phyloP scores from a whole-genome alignment of 306 rosid species.

The Datisca glomerata region DNA sequence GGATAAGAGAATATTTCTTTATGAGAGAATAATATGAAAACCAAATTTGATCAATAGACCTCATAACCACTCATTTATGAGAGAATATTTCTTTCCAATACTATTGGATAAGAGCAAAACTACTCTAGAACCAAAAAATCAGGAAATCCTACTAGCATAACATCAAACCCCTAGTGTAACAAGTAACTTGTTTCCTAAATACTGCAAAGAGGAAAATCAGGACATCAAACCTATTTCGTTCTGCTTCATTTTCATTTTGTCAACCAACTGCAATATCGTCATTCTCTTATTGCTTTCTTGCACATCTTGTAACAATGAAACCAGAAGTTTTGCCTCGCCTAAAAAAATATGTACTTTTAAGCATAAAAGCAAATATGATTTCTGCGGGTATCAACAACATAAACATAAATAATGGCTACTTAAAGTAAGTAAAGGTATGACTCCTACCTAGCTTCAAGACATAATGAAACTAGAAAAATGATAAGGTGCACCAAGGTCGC shows the following conservation, averaged over 20 bases:
- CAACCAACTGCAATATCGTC: slow-evolving; percentile 80
- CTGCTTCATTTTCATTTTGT: slow-evolving; percentile 64
- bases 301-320: slow-evolving; percentile 67
- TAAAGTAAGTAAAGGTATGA: neutral
- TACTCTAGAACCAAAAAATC: neutral
- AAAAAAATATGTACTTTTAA: slow-evolving; percentile 16
- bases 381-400: neutral
- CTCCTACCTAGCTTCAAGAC: neutral
- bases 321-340: slow-evolving; percentile 64
- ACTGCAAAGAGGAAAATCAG: no score
- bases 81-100: no score
- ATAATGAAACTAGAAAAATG: neutral
- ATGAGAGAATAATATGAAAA: no score
- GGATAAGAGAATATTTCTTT: no score
- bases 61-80: no score
- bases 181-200: neutral
- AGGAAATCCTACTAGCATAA: neutral
- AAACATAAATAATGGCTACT: neutral
- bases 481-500: neutral
- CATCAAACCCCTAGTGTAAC: neutral
- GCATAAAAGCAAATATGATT: neutral
- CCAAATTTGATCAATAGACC: no score
- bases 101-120: neutral
- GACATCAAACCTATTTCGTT: slow-evolving; percentile 55
- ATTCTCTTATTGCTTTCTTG: slow-evolving; percentile 62